Percentiles rank a stretch among this genome's conserved stretches.
Evolutionary conservation across 306 rosid genomes (phyloP).

Genomic region (Mucuna pruriens): DNA sequence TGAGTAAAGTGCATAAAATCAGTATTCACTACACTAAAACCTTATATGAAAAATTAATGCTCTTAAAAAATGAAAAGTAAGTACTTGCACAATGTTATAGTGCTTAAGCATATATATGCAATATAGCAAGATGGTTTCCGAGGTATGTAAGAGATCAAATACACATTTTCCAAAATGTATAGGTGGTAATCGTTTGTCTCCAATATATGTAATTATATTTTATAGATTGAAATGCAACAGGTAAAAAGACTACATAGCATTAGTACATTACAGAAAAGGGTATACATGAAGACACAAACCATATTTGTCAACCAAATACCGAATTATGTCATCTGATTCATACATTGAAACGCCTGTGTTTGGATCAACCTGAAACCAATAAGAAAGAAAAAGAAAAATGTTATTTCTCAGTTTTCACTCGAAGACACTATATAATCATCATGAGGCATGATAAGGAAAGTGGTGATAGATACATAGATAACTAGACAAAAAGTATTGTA

Average conservation of each 20-base stretch:
- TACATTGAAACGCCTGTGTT: slow-evolving; percentile 93
- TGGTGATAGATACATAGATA: not conserved
- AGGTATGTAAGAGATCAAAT: slow-evolving; percentile 18
- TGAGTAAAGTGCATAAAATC: not conserved
- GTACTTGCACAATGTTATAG: not conserved
- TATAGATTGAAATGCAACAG: slow-evolving; percentile 12
- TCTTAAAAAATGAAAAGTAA: not conserved
- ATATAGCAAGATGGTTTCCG: not conserved
- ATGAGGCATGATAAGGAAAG: slow-evolving; percentile 22
- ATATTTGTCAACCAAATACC: slow-evolving; percentile 79
- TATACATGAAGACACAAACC: slow-evolving; percentile 55
- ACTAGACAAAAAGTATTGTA: not conserved
- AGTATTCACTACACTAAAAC: slow-evolving; percentile 9
- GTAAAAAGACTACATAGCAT: slow-evolving; percentile 6
- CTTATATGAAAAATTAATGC: not conserved
- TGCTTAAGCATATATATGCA: slow-evolving; percentile 27
- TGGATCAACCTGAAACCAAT: slow-evolving; percentile 81
- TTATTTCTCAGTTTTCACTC: slow-evolving; percentile 30
- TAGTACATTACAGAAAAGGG: slow-evolving; percentile 17
- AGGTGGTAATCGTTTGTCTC: not conserved
- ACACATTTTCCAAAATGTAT: slow-evolving; percentile 10
- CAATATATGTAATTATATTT: not conserved
- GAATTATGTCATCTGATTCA: slow-evolving; percentile 95
- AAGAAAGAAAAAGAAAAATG: slow-evolving; percentile 30
- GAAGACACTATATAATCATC: not conserved